Evolutionary conservation across 805 yeast genomes (phyloP), one percentile per base, ranked within the genome.

Genomic region (Myxozyma lipomycoides): DNA sequence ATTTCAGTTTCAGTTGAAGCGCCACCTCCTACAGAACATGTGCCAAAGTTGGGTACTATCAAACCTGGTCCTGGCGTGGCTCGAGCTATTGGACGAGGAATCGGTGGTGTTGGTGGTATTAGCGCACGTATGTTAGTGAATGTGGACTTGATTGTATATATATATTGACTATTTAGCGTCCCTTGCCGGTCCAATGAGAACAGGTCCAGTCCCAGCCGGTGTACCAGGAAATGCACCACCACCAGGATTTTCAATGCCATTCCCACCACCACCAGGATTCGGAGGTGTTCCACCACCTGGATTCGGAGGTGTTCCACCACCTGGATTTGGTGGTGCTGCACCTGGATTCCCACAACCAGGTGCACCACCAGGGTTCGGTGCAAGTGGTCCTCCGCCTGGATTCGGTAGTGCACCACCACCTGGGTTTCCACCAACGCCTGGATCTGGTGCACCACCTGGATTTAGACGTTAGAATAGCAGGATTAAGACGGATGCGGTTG

Each of bases 1-100:
- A 79, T 90, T 10, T 79, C 89, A 48, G 71, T 84, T 19, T 75
- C 78, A 25, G 79, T 86, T 28, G 91, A 86, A 69, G 74, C 82
- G n/a, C 78, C 87, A 49, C 74, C 79, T 39, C 67, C 71, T 51
- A 61, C 73, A 23, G 70, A 75, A 61, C 65, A 71, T 43, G 59
- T 58, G 56, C 61, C 63, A 49, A 56, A 63, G 62, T 44, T 60
- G 56, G 60, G 67, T 4, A 48, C 59, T 10, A 49, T 64, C 60
- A 57, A 63, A 51, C 61, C 72, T 53, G 66, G 69, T 44, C 51
- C 73, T 46, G 68, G 71, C 51, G 52, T 48, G 60, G 61, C 68
- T 46, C 46, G 70, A 55, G 59, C 70, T 47, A 61, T 69, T 46
- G 58, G 67, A 41, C 44, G 68, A 51, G 60, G 67, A 43, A 51